Base-by-base conservation (phyloP, 2,329 filamentous ascomycete species). In the Talaromyces sp. region DNA sequence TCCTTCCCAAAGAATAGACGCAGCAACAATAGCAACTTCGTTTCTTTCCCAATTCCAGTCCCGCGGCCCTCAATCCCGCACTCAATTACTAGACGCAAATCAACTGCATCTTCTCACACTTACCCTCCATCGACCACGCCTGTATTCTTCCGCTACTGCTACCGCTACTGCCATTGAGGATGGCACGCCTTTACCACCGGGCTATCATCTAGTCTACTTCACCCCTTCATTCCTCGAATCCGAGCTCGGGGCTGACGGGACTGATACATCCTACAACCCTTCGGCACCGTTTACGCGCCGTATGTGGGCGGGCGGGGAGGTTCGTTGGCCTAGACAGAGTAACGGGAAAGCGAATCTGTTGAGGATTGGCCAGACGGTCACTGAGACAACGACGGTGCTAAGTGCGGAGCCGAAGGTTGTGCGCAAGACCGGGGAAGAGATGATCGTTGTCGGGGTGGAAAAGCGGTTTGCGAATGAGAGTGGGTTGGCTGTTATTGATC, bases 171-270 rank as follows among this genome's bases (percentile, higher is more conserved):
- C 35, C 6, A 46, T 56, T 5, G 67, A 73, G 0, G 56, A 69
- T 0, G 81, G 82, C 7, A 84, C 83, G 0, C 79, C 80, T 0
- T 64, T 88, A 1, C 85, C 86, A 0, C 79, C 83, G 1, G 89
- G 88, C 33, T 88, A 96, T 73, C 92, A 97, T 74, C 82, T 96
- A 35, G 86, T 93, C 67, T 96, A 96, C 79, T 97, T 96, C 77
- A 91, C 92, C 61, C 84, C 89, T 9, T 84, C 86, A 65, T 79
- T 88, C 21, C 80, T 84, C 0, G 79, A 85, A 16, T 84, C 83
- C 6, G 69, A 80, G 33, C 84, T 98, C 42, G 83, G 92, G n/a
- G 80, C 86, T 0, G 95, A 98, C 77, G 93, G 93, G 62, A 96
- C 93, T 1, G 93, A 98, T 74, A 81, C 84, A 2, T 81, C 88